These are phyloP conservation scores for Cutaneotrichosporon sp. DNA, from an alignment of 1,284 basidiomycete species.

Conservation along the genomic window DNA sequence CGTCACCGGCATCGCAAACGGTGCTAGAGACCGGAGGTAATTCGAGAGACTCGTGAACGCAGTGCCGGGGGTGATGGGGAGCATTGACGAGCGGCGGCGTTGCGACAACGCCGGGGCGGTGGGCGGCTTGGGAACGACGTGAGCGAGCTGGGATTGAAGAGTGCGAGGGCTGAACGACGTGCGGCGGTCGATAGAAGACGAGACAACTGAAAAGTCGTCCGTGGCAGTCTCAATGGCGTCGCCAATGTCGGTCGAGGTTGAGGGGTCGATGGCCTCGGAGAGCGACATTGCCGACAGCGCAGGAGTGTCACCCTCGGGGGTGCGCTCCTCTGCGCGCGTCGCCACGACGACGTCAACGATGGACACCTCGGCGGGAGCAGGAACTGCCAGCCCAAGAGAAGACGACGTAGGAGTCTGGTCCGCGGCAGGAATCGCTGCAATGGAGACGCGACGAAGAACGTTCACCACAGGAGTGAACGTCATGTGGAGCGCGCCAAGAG, in stretches of 20 bases:
- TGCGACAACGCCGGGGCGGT: background rate
- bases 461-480: conserved; percentile 38
- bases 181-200: conserved; percentile 23
- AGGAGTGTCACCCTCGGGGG: conserved; percentile 36
- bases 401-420: conserved; percentile 3
- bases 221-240: conserved; percentile 39
- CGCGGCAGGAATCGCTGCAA: conserved; percentile 6
- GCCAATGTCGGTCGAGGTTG: conserved; percentile 31
- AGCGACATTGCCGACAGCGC: conserved; percentile 47
- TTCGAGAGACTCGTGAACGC: conserved; percentile 44
- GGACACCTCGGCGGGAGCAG: conserved; percentile 38
- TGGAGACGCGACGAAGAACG: conserved; percentile 33
- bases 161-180: conserved; percentile 7
- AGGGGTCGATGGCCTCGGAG: conserved; percentile 44
- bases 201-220: conserved; percentile 35
- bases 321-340: conserved; percentile 18
- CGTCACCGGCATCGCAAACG: conserved; percentile 28
- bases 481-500: conserved; percentile 30
- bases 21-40: conserved; percentile 44
- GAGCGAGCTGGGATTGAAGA: background rate
- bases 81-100: conserved; percentile 23
- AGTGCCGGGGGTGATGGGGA: conserved; percentile 37
- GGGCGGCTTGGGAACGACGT: background rate
- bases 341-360: conserved; percentile 37
- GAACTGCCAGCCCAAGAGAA: conserved; percentile 30